phyloP scores from a whole-genome alignment of 2,329 filamentous ascomycete species.

The Fusarium haematococcum region DNA sequence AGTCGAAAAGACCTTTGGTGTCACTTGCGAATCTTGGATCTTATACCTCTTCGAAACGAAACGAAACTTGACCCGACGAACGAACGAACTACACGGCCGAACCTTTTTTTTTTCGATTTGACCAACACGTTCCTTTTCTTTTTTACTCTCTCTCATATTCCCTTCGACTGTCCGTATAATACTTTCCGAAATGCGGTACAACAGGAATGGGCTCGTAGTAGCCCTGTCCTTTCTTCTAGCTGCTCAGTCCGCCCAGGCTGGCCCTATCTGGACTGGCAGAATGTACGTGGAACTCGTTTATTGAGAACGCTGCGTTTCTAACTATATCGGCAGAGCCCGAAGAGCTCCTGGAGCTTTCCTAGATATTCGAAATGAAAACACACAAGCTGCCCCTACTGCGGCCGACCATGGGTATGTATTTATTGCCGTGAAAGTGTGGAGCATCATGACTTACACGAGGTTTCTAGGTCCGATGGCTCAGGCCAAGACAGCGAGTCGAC shows the following conservation, averaged over 20 bases:
- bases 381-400: conserved; percentile 21
- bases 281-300: conserved; percentile 39
- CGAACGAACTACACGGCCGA: conserved; percentile 14
- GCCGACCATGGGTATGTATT: conserved; percentile 35
- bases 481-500: conserved; percentile 30
- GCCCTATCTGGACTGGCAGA: conserved; percentile 50
- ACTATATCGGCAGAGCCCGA: conserved; percentile 31
- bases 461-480: conserved; percentile 22
- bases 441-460: conserved; percentile 18
- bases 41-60: conserved; percentile 1
- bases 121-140: conserved; percentile 9
- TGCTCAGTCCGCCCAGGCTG: conserved; percentile 48
- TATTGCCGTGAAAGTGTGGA: neutral
- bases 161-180: neutral
- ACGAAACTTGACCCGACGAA: conserved; percentile 21
- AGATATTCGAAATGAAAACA: conserved; percentile 24
- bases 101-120: conserved; percentile 16
- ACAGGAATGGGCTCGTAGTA: conserved; percentile 30
- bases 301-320: neutral
- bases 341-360: conserved; percentile 35
- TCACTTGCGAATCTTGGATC: conserved; percentile 7
- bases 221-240: conserved; percentile 45
- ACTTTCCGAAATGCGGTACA: conserved; percentile 38
- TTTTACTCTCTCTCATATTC: neutral
- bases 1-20: conserved; percentile 1